Evolutionary conservation across 1,139 yeast genomes (phyloP).

Genomic region (Suhomyces chickasaworum): DNA sequence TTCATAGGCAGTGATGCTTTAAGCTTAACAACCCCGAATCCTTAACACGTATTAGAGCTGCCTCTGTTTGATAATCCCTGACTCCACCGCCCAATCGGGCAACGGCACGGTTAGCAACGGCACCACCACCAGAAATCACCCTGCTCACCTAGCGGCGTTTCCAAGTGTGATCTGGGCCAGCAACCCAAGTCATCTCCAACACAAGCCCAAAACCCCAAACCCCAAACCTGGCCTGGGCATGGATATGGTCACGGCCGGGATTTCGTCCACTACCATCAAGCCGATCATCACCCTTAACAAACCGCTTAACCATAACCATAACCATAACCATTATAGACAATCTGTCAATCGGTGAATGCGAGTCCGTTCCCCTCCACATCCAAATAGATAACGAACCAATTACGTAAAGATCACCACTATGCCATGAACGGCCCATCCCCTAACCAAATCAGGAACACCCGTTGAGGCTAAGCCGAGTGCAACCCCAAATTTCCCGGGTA

Average conservation of each 20-base stretch:
- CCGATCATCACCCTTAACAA: too few species aligned
- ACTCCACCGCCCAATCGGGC: not conserved
- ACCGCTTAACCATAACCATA: too few species aligned
- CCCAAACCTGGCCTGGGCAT: too few species aligned
- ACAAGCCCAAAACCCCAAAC: too few species aligned
- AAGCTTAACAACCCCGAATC: not conserved
- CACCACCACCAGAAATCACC: not conserved
- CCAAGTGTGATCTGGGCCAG: too few species aligned
- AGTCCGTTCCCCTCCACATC: not conserved
- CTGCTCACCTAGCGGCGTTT: too few species aligned
- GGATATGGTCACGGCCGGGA: too few species aligned
- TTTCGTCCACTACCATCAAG: too few species aligned
- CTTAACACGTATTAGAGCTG: not conserved
- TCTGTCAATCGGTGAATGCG: not conserved
- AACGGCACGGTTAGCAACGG: not conserved
- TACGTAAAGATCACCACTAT: not conserved
- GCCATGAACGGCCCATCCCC: constrained; percentile 1
- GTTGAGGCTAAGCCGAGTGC: not conserved
- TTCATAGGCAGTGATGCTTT: not conserved
- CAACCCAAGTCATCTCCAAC: too few species aligned
- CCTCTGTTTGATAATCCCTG: not conserved
- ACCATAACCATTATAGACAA: too few species aligned
- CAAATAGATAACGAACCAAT: not conserved
- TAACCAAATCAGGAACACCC: not conserved
- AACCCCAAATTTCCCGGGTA: constrained; percentile 3